These are phyloP conservation scores for Violaceomyces palustris DNA, from an alignment of 1,284 basidiomycete species.

Conservation along the genomic window DNA sequence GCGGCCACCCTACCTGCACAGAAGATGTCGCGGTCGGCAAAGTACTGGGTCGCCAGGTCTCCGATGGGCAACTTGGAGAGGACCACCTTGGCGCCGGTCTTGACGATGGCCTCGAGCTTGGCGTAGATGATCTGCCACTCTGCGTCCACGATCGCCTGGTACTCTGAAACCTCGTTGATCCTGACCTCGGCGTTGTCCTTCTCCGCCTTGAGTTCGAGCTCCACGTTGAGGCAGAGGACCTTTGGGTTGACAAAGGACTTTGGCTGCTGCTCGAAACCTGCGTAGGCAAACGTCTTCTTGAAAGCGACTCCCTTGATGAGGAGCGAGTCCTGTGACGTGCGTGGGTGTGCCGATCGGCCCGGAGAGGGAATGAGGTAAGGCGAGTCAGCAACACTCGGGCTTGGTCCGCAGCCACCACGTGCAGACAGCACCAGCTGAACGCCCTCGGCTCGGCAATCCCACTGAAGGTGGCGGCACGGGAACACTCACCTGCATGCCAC, in stretches of 20 bases:
- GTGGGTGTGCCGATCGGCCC: too few relatives aligned
- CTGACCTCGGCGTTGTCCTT: conserved; percentile 99
- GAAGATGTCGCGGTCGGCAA: conserved; percentile 98
- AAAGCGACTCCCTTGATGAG: conserved; percentile 86
- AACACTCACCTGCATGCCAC: conserved; percentile 98
- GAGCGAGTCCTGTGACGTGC: conserved; percentile 85
- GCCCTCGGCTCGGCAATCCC: too few relatives aligned
- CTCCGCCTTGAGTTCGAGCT: conserved; percentile 97
- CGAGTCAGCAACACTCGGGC: too few relatives aligned
- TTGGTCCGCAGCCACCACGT: too few relatives aligned
- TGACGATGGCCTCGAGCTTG: conserved; percentile 92
- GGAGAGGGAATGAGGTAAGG: too few relatives aligned
- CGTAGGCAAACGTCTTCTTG: conserved; percentile 99
- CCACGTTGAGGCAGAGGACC: conserved; percentile 91
- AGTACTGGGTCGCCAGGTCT: conserved; percentile 98
- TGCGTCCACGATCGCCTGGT: conserved; percentile 98
- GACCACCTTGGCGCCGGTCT: conserved; percentile 94
- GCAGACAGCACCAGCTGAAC: too few relatives aligned
- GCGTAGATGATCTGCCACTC: conserved; percentile 99
- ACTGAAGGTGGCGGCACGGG: too few relatives aligned
- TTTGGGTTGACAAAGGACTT: conserved; percentile 86
- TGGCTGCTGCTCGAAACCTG: conserved; percentile 98
- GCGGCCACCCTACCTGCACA: conserved; percentile 92
- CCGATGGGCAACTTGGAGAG: conserved; percentile 97
- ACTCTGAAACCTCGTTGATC: conserved; percentile 77